Base-by-base conservation (phyloP, 768 basidiomycete species). In the Rickenella mellea region DNA sequence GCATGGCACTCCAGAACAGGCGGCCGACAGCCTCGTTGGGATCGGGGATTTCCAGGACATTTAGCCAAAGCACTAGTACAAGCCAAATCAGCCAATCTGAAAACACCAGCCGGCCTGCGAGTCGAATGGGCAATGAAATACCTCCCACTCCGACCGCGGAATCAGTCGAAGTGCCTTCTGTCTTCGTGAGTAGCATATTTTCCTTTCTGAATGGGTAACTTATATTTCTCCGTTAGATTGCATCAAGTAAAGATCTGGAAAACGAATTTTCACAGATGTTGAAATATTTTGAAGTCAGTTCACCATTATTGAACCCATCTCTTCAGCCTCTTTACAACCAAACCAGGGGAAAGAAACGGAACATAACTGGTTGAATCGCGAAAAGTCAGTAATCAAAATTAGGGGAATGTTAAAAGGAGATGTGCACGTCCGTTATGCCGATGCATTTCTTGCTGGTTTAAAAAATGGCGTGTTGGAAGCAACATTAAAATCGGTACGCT, bases 301-400 rank as follows among this genome's bases (percentile, higher is more conserved):
- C 8, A 31, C 41, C 40, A 40, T 12, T 40, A 32, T n/a, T 33
- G 26, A 26, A n/a, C 26, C 30, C 27, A 44, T 17, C 15, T 38
- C 29, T 17, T 31, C 15, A n/a, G 25, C 33, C 21, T 28, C 11
- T 12, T 6, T 38, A 12, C 10, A 25, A n/a, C 15, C 25, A 9
- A 35, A 42, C 2, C 47, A 91, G 83, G 96, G 94, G n/a, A 94
- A 78, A 64, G 94, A 99, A 64, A 85, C 86, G 1, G 94, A 99
- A 57, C 88, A 93, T 48, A 99, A 99, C 52, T 99, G 94, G 94
- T 70, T 75, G 31, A 65, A 70, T 22, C 74, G 94, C 45, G 94
- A 99, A 48, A 73, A 72, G 50, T 71, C 83, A 8, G 70, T 93
- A 47, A 68, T 76, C 31, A 73, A 78, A 14, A 83, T 97, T 6